A percentile compares a stretch with the other conserved stretches of the same genome.
Conservation (phyloP, 305 asterid genomes). For the Rubia peregrina region DNA sequence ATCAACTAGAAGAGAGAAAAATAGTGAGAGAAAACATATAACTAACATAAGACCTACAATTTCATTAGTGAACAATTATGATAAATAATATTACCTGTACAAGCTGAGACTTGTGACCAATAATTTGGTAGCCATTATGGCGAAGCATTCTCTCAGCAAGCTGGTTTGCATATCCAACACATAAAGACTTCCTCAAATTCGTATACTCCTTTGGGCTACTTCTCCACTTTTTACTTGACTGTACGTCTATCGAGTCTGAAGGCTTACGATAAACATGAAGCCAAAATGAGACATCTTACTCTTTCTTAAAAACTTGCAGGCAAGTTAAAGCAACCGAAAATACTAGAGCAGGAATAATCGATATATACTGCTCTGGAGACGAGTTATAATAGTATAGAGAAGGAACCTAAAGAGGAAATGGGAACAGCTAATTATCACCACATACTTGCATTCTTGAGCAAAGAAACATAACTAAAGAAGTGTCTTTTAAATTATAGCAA, state of each 20-base stretch:
- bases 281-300: slow-evolving; percentile 7
- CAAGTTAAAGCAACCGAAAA: neutral
- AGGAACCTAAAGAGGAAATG: neutral
- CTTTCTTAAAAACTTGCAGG: slow-evolving; percentile 2
- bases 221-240: slow-evolving; percentile 47
- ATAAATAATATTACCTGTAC: slow-evolving; percentile 57
- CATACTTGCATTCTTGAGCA: neutral
- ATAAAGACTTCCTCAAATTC: slow-evolving; percentile 76
- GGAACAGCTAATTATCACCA: neutral
- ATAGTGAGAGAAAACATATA: neutral
- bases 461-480: neutral
- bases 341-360: neutral
- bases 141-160: slow-evolving; percentile 93
- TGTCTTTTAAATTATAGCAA: neutral
- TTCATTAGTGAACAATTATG: neutral
- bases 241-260: slow-evolving; percentile 63
- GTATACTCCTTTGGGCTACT: slow-evolving; percentile 49
- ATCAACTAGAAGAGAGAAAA: neutral
- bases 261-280: slow-evolving; percentile 12
- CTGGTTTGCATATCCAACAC: slow-evolving; percentile 82
- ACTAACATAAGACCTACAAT: neutral
- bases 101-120: slow-evolving; percentile 86
- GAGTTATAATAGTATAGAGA: neutral
- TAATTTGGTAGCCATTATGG: slow-evolving; percentile 82
- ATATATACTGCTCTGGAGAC: neutral